Base-by-base conservation (phyloP, 306 rosid genomes). In the Comarum palustre region DNA sequence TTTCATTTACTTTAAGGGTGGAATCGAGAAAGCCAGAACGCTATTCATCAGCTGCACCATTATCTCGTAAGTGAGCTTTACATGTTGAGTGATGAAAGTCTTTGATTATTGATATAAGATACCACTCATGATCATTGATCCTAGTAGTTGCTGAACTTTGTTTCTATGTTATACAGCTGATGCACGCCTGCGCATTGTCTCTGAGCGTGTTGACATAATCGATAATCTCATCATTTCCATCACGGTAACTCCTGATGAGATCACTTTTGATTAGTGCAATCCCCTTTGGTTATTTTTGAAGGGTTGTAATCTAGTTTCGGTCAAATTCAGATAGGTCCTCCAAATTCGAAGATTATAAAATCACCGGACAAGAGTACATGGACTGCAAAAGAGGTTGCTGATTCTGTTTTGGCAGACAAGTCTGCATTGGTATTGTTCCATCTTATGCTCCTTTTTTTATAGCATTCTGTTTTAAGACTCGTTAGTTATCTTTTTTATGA, bases 1-100 rank as follows among this genome's bases (percentile, higher is more conserved):
- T 82, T 68, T 24, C 64, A 52, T 81, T 60, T 84, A 45, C 79
- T 86, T 87, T 78, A 84, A 94, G 99, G 99, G 97, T 87, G 79
- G 97, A 88, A 79, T 94, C 97, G 10, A 90, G 97, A 82, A 94
- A 90, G 87, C 96, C 99, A 8, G 99, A 94, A 50, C 91, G 97
- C 25, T 94, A 91, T 77, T 94, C 99, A 54, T 94, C 99, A 5
- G 97, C 99, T 54, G 99, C 99, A 11, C 99, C 97, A 20, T 87
- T 94, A 78, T 94, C 99, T 79, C 97, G 97, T 94, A 89, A 85
- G 97, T 79, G 66, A 29, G 52, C 64, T 75, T 82, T 58, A 47
- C 70, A 54, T 15, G 25, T 31, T 27, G 32, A 66, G 48, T 48
- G 41, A 25, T 34, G 15, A 50, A 46, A 52, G 41, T 71, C 73